Percentiles rank a stretch among this genome's conserved stretches.
Conservation (phyloP, 345 rosid genomes). For the Euphorbia lathyris region DNA sequence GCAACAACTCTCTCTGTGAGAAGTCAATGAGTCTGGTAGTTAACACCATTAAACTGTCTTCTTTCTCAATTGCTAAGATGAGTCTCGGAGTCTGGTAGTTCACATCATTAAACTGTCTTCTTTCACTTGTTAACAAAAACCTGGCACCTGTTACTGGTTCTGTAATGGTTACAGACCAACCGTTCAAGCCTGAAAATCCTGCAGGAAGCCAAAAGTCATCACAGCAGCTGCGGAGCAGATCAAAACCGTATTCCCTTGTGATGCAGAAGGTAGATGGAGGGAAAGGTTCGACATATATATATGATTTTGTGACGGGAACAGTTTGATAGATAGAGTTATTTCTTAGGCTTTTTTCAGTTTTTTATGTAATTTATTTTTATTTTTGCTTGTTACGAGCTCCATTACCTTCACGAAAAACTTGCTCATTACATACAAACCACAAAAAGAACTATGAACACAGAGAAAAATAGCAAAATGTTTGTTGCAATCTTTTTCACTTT, state of each 20-base stretch:
- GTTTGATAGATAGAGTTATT: slow-evolving; percentile 27
- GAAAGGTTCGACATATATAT: slow-evolving; percentile 18
- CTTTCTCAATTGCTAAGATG: slow-evolving; percentile 47
- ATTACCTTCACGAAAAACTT: no score
- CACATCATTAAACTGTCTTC: no score
- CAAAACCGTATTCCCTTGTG: slow-evolving; percentile 30
- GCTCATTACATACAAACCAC: background rate
- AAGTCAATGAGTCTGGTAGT: slow-evolving; percentile 46
- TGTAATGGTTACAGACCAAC: slow-evolving; percentile 11
- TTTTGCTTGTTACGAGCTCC: no score
- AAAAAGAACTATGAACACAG: background rate
- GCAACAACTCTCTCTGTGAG: slow-evolving; percentile 39
- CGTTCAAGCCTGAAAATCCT: slow-evolving; percentile 14
- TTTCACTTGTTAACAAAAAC: slow-evolving; percentile 23
- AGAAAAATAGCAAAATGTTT: background rate
- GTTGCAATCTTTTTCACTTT: background rate
- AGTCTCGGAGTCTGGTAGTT: slow-evolving; percentile 57
- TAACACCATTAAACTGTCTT: slow-evolving; percentile 41
- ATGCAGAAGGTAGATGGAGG: slow-evolving; percentile 40
- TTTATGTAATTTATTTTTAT: no score
- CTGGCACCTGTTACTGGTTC: slow-evolving; percentile 8
- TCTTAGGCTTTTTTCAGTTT: no score
- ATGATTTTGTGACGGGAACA: slow-evolving; percentile 18
- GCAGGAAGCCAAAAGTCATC: slow-evolving; percentile 27
- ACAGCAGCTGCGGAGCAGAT: slow-evolving; percentile 21